A percentile compares a stretch with the other conserved stretches of the same genome.
Conservation (phyloP, 225 moss, liverwort and hornwort genomes). For the Bryoerythrophyllum caledonicum region DNA sequence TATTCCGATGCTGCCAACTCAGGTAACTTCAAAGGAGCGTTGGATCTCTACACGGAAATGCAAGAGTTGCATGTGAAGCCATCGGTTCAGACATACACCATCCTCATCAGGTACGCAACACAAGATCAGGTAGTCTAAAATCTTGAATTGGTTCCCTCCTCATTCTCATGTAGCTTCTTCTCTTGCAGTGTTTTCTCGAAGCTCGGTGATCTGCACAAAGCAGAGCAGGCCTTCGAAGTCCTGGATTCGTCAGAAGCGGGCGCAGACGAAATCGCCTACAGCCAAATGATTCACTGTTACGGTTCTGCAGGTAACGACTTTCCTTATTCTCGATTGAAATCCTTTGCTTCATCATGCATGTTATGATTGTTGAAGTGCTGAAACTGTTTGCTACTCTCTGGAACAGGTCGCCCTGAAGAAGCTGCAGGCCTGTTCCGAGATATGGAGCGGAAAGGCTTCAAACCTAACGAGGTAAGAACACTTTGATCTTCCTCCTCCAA, state of each 20-base stretch:
- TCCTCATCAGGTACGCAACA: constrained; percentile 68
- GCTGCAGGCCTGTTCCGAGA: constrained; percentile 68
- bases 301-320: constrained; percentile 61
- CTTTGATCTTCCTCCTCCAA: too few species aligned
- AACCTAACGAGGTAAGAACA: constrained; percentile 58
- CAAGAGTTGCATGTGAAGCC: constrained; percentile 52
- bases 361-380: constrained; percentile 1
- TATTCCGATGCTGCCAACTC: constrained; percentile 21
- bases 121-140: neutral
- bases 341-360: neutral
- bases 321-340: neutral
- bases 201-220: constrained; percentile 50
- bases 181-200: constrained; percentile 51
- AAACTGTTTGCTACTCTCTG: neutral
- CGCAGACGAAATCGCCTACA: constrained; percentile 72
- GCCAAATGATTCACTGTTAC: constrained; percentile 91
- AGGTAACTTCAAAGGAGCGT: constrained; percentile 77
- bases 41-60: constrained; percentile 62
- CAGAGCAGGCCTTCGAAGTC: constrained; percentile 55
- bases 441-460: constrained; percentile 61
- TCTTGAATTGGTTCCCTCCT: too few species aligned
- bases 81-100: constrained; percentile 78
- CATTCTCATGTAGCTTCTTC: neutral
- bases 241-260: constrained; percentile 35
- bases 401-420: constrained; percentile 59